Evolutionary conservation across 306 rosid genomes (phyloP).

Genomic region (Trifolium dubium): DNA sequence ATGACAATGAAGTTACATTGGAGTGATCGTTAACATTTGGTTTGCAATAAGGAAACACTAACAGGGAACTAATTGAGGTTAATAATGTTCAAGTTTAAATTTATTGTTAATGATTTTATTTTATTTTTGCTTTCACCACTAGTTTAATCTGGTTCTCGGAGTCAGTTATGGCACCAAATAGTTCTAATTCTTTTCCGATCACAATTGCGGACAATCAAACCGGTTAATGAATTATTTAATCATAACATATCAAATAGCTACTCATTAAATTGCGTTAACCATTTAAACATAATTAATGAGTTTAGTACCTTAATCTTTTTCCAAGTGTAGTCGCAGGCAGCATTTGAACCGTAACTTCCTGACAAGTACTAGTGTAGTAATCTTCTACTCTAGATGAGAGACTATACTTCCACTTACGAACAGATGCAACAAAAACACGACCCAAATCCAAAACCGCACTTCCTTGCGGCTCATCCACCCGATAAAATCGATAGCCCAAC

Average conservation of each 20-base stretch:
- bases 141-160: no score
- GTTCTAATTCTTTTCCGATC: no score
- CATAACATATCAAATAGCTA: no score
- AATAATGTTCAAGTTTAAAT: no score
- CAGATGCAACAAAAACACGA: slow-evolving; percentile 47
- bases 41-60: neutral
- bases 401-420: slow-evolving; percentile 47
- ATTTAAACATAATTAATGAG: neutral
- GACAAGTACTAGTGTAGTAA: slow-evolving; percentile 16
- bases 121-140: no score
- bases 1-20: no score
- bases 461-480: slow-evolving; percentile 34
- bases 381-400: slow-evolving; percentile 37
- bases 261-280: no score
- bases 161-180: no score
- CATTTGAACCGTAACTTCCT: slow-evolving; percentile 15
- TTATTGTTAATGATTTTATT: no score
- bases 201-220: no score
- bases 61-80: neutral
- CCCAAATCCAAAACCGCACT: slow-evolving; percentile 47
- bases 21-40: no score
- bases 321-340: slow-evolving; percentile 27
- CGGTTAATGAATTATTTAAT: no score
- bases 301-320: slow-evolving; percentile 53
- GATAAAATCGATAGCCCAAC: slow-evolving; percentile 47